Base-by-base conservation (phyloP, 2,329 filamentous ascomycete species). In the Phaeoacremonium minimum region DNA sequence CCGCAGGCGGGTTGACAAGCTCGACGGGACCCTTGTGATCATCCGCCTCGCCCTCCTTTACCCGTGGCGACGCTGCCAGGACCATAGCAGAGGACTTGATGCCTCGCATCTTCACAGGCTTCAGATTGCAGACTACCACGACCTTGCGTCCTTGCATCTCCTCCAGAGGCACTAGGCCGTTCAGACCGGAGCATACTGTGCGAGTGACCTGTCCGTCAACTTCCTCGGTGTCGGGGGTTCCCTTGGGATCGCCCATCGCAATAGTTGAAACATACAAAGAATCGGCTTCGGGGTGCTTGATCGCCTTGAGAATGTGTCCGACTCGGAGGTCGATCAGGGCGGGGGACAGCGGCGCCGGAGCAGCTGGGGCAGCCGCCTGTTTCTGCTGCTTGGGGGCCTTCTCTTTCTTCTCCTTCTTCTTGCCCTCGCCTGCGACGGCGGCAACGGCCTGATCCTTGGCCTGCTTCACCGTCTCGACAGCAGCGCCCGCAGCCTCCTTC, bases 41-140 rank as follows among this genome's bases (percentile, higher is more conserved):
- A 56, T 87, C 83, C 33, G 77, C 84, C 56, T 89, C 90, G 30
- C 89, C 91, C 55, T 91, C 86, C 55, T 83, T 81, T 32, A 86
- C 62, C 41, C 75, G 74, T n/a, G 91, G 93, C 14, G 88, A 95
- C 3, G 93, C 93, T 8, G 93, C 93, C 28, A 98, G 77, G 13
- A 98, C 93, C 93, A 98, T 97, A 55, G 90, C 76, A 49, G 67
- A 76, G 4, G 76, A 80, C 67, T 80, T 80, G 68, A 80, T 74
- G 48, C 93, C 93, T 46, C 93, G 87, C 93, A 98, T 98, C 63
- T 94, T 98, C 61, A 97, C 93, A 34, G 93, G 93, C 75, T 98
- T 98, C 50, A 98, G 78, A 66, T 98, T 98, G 74, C 88, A 95
- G 15, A 98, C 91, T 2, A 93, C 87, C 19, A 98, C 78, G 43